These are phyloP conservation scores for Ustilago cynodontis DNA, from an alignment of 1,284 basidiomycete genomes.

Conservation along the genomic window DNA sequence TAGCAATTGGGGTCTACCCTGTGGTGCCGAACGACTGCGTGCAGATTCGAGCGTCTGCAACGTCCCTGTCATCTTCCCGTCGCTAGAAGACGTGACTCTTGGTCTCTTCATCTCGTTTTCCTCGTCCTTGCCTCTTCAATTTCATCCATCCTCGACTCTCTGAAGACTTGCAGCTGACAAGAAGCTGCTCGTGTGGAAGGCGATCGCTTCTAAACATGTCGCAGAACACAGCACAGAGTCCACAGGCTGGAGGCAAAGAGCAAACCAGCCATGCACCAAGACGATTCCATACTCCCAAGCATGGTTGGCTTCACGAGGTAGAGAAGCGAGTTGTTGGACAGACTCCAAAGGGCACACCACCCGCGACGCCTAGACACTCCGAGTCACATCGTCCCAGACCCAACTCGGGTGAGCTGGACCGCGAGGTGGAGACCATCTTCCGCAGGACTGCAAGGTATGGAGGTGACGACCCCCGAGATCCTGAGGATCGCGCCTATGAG, in stretches of 20 bases:
- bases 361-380: constrained; percentile 9
- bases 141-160: not conserved
- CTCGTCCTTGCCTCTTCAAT: not conserved
- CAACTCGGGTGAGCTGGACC: constrained; percentile 15
- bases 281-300: constrained; percentile 31
- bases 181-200: not conserved
- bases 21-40: not conserved
- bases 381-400: constrained; percentile 8
- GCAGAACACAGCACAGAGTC: constrained; percentile 9
- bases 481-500: constrained; percentile 29
- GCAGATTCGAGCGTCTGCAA: not conserved
- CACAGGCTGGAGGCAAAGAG: not conserved
- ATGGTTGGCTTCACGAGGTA: constrained; percentile 36
- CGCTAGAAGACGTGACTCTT: not conserved
- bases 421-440: constrained; percentile 29
- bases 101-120: not conserved
- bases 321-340: constrained; percentile 29
- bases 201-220: constrained; percentile 14
- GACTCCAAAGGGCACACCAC: constrained; percentile 25
- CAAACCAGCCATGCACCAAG: not conserved
- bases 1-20: constrained; percentile 1
- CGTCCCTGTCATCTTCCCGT: not conserved
- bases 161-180: not conserved
- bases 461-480: constrained; percentile 37
- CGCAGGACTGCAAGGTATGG: constrained; percentile 39